Percentiles rank a stretch among this genome's conserved stretches.
These are phyloP conservation scores for Stereum hirsutum DNA, from an alignment of 1,284 basidiomycete genomes.

Conservation along the genomic window DNA sequence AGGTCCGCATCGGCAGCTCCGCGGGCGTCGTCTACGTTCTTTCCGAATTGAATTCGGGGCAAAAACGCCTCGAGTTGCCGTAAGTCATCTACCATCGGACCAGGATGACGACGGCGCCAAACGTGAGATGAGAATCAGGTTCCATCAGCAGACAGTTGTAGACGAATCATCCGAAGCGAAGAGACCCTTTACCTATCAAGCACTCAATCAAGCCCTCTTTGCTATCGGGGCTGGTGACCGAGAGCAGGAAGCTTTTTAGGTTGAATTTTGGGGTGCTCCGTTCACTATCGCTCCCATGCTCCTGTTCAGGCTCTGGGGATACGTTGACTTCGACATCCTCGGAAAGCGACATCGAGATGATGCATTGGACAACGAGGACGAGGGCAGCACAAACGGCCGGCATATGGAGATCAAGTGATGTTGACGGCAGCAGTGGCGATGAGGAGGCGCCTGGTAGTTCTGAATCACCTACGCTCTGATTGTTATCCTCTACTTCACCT, in stretches of 20 bases:
- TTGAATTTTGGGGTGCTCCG: too few species aligned
- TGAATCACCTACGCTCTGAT: neutral
- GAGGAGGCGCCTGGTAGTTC: neutral
- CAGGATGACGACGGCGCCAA: slow-evolving; percentile 4
- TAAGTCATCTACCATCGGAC: slow-evolving; percentile 73
- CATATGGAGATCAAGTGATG: slow-evolving; percentile 51
- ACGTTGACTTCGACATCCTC: too few species aligned
- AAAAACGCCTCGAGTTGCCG: slow-evolving; percentile 64
- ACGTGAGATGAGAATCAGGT: too few species aligned
- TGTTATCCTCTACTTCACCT: too few species aligned
- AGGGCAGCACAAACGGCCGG: slow-evolving; percentile 74
- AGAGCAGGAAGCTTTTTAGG: too few species aligned
- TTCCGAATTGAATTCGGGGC: slow-evolving; percentile 71
- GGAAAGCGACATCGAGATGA: slow-evolving; percentile 56
- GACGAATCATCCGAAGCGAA: neutral
- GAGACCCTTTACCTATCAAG: slow-evolving; percentile 4
- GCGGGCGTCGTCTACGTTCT: slow-evolving; percentile 29
- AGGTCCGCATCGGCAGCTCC: slow-evolving; percentile 1
- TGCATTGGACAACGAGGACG: slow-evolving; percentile 69
- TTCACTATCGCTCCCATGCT: neutral
- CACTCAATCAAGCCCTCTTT: neutral
- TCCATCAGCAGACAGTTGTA: neutral
- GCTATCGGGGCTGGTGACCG: too few species aligned
- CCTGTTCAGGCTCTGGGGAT: too few species aligned
- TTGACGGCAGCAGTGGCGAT: neutral